Base-by-base conservation (phyloP, 768 basidiomycete genomes). In the Hygrophorus pudorinus region DNA sequence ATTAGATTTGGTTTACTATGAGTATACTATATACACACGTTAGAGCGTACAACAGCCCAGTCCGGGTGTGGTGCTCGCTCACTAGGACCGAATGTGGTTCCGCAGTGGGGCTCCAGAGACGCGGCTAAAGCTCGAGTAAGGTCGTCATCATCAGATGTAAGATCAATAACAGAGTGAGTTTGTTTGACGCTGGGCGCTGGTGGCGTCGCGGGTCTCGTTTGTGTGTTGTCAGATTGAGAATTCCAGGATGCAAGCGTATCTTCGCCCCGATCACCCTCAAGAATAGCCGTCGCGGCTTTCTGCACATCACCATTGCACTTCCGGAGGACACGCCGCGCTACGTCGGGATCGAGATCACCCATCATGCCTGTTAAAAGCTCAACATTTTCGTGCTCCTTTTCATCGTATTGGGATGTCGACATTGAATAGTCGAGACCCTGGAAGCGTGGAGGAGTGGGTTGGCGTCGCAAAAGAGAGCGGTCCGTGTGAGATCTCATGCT, bases 31-130 rank as follows among this genome's bases (percentile, higher is more conserved):
- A 42, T 29, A 57, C 58, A 55, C 64, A 83, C 83, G 56, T 81
- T 77, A 5, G 81, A 76, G 14, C 76, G 75, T 6, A 84, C 81
- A 56, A 85, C 59, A 39, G 79, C 78, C 83, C 82, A 85, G 44
- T 69, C 71, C 1, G 79, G 73, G 56, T 84, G 69, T 1, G 82
- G 70, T 3, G 78, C 70, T 33, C 82, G 68, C 31, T 77, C 64
- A 48, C 72, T 79, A 12, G 80, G 78, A 0, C 75, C 70, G 58
- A 84, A 78, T 33, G 66, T 63, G 1, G 70, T 59, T 5, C 56
- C 54, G 39, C 65, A 53, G 28, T 65, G 63, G 11, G 68, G 57
- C 40, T 67, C 68, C 56, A 81, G 62, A 6, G 76, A 79, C 35
- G 76, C 70, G 40, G 72, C 62, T 49, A 81, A 53, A 12, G 79